phyloP scores from a whole-genome alignment of 345 rosid genomes.

The Eucalyptus polyanthemos region DNA sequence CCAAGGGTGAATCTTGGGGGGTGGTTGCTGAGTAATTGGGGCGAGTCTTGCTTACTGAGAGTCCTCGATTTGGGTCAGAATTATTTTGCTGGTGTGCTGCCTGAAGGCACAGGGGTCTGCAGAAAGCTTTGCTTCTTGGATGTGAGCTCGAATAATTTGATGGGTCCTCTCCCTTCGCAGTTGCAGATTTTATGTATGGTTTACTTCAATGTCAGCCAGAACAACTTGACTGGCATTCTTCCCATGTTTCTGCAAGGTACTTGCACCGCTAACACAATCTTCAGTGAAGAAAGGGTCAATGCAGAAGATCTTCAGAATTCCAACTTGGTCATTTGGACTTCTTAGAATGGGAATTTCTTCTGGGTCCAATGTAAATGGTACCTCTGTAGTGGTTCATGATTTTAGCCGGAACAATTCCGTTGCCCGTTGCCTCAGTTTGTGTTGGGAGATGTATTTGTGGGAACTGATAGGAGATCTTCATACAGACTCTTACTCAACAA shows the following conservation, averaged over 20 bases:
- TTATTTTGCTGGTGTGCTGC: slow-evolving; percentile 17
- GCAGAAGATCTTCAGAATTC: slow-evolving; percentile 11
- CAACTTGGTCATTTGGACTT: slow-evolving; percentile 15
- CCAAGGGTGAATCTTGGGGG: slow-evolving; percentile 51
- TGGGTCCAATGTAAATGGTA: neutral
- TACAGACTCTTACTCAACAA: slow-evolving; percentile 38
- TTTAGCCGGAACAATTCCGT: slow-evolving; percentile 38
- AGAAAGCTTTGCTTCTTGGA: slow-evolving; percentile 47
- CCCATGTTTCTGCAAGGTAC: slow-evolving; percentile 13
- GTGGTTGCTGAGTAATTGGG: slow-evolving; percentile 26
- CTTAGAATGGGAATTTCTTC: neutral
- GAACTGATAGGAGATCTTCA: neutral
- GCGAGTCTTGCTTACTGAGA: slow-evolving; percentile 29
- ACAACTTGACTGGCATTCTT: slow-evolving; percentile 32
- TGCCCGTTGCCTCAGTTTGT: slow-evolving; percentile 29
- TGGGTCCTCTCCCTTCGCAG: slow-evolving; percentile 28
- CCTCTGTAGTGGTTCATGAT: slow-evolving; percentile 26
- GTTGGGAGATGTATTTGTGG: slow-evolving; percentile 16
- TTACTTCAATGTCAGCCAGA: slow-evolving; percentile 37
- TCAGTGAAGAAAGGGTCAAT: neutral
- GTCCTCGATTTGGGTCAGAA: slow-evolving; percentile 41
- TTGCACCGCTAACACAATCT: slow-evolving; percentile 10
- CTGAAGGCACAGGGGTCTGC: slow-evolving; percentile 20
- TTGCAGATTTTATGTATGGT: slow-evolving; percentile 42
- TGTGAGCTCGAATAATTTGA: slow-evolving; percentile 36